Percentiles rank a stretch among this genome's conserved stretches.
phyloP scores from a whole-genome alignment of 2,329 filamentous ascomycete genomes.

The Cryphonectria naterciae region DNA sequence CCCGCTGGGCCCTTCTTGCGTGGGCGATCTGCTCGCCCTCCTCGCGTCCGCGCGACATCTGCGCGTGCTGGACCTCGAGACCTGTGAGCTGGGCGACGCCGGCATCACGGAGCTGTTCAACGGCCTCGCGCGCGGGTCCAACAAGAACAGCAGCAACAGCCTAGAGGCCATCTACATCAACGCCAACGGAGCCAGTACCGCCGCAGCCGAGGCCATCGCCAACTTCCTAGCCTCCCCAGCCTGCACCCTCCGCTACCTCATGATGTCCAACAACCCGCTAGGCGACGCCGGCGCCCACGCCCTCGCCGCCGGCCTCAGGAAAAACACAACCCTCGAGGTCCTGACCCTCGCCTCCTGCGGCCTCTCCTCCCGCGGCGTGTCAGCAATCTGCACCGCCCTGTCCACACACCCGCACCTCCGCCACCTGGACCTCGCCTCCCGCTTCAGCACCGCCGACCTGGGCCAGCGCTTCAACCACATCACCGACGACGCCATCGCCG shows the following conservation, averaged over 20 bases:
- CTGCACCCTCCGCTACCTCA: constrained; percentile 42
- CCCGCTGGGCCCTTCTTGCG: constrained; percentile 47
- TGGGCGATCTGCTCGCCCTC: constrained; percentile 47
- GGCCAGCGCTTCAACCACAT: constrained; percentile 19
- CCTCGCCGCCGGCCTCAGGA: constrained; percentile 37
- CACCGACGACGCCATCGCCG: neutral
- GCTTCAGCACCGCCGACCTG: constrained; percentile 16
- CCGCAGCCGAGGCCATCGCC: constrained; percentile 39
- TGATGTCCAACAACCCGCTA: constrained; percentile 45
- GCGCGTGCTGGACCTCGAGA: constrained; percentile 56
- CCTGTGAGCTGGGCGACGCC: constrained; percentile 53
- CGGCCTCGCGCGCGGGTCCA: constrained; percentile 38
- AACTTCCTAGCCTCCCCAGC: constrained; percentile 40
- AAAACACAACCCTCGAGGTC: constrained; percentile 15
- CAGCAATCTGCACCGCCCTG: constrained; percentile 1
- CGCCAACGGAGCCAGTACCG: constrained; percentile 40
- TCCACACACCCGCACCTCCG: neutral
- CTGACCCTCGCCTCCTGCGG: constrained; percentile 14
- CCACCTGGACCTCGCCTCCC: constrained; percentile 11
- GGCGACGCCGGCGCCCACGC: constrained; percentile 40
- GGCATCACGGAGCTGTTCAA: constrained; percentile 50
- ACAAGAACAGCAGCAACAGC: constrained; percentile 39
- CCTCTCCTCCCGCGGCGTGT: constrained; percentile 8
- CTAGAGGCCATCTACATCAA: constrained; percentile 44
- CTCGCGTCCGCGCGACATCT: constrained; percentile 47